phyloP scores from a whole-genome alignment of 1,284 basidiomycete species.

The Ustilago cynodontis region DNA sequence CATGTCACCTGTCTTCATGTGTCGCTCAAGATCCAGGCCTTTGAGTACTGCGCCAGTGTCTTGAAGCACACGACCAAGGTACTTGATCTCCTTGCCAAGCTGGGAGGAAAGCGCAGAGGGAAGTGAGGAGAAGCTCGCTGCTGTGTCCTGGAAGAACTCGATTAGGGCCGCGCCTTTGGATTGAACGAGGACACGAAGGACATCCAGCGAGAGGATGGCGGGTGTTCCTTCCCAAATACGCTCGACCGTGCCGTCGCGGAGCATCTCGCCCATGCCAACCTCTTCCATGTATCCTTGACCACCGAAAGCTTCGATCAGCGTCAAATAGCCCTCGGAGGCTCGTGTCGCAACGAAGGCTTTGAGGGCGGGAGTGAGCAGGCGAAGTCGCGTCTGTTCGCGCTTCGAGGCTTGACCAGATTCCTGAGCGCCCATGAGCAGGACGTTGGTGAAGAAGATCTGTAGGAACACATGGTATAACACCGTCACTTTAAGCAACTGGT shows the following conservation, averaged over 20 bases:
- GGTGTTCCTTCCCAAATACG: conserved; percentile 81
- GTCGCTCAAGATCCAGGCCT: conserved; percentile 23
- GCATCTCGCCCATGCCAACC: conserved; percentile 71
- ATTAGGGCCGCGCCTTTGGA: conserved; percentile 70
- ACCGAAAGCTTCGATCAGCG: conserved; percentile 80
- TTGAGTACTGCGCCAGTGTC: conserved; percentile 13
- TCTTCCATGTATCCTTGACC: conserved; percentile 88
- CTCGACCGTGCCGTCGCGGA: conserved; percentile 80
- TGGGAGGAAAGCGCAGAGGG: neutral
- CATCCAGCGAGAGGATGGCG: conserved; percentile 78
- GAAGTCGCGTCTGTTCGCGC: conserved; percentile 85
- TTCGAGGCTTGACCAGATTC: conserved; percentile 96
- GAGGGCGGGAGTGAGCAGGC: conserved; percentile 78
- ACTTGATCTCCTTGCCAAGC: conserved; percentile 21
- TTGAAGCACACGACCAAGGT: conserved; percentile 14
- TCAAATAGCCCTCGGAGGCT: conserved; percentile 77
- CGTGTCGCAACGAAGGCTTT: conserved; percentile 81
- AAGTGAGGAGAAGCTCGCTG: conserved; percentile 19
- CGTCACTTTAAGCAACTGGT: conserved; percentile 73
- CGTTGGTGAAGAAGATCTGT: conserved; percentile 92
- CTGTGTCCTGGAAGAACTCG: conserved; percentile 71
- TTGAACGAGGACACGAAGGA: conserved; percentile 74
- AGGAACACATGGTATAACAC: conserved; percentile 74
- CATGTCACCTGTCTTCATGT: conserved; percentile 32
- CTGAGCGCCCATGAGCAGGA: conserved; percentile 85